These are phyloP conservation scores for Rhodotorula sp. DNA, from an alignment of 1,284 basidiomycete genomes.

Conservation along the genomic window DNA sequence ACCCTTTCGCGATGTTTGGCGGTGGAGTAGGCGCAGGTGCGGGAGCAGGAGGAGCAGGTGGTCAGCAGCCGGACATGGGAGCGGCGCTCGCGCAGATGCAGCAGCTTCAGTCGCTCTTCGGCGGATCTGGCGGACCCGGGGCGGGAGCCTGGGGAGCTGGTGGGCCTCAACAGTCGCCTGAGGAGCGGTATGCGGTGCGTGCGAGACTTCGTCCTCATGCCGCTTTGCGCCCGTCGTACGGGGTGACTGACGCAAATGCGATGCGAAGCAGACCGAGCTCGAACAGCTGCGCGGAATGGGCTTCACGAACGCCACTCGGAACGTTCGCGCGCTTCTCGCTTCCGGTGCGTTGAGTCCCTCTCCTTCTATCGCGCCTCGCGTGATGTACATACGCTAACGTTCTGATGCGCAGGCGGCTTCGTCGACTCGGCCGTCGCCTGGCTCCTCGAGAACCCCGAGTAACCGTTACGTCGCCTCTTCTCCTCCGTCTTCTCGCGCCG, in stretches of 20 bases:
- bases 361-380: background rate
- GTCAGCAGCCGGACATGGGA: slow-evolving; percentile 14
- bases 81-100: slow-evolving; percentile 29
- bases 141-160: slow-evolving; percentile 5
- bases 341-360: slow-evolving; percentile 2
- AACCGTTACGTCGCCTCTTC: background rate
- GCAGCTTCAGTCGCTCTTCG: slow-evolving; percentile 28
- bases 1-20: slow-evolving; percentile 49
- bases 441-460: slow-evolving; percentile 26
- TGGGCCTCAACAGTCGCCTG: slow-evolving; percentile 24
- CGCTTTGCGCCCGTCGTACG: no score
- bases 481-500: no score
- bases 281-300: slow-evolving; percentile 38
- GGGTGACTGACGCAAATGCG: no score
- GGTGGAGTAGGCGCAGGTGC: slow-evolving; percentile 13
- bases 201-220: no score
- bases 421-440: slow-evolving; percentile 30
- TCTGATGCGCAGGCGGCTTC: slow-evolving; percentile 2
- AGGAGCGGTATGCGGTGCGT: slow-evolving; percentile 35
- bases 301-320: slow-evolving; percentile 32
- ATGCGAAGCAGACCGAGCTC: slow-evolving; percentile 27
- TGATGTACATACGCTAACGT: background rate
- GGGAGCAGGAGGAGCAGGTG: slow-evolving; percentile 16
- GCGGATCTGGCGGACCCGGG: slow-evolving; percentile 11
- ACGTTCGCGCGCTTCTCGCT: slow-evolving; percentile 35